Conservation (phyloP, 768 basidiomycete genomes). For the Hypholoma fasciculare region DNA sequence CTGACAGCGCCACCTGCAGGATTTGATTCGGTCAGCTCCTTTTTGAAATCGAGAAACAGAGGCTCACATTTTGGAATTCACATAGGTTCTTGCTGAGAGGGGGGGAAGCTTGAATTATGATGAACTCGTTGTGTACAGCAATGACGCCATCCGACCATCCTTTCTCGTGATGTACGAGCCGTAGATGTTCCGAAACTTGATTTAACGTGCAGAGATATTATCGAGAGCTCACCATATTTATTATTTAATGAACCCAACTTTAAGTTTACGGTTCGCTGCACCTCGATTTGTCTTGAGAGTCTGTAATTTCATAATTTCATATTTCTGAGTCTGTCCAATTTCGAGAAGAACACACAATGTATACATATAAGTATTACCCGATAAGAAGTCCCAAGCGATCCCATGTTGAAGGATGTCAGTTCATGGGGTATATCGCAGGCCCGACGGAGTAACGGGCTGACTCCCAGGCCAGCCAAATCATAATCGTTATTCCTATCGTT, state of each 20-base stretch:
- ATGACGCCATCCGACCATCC: constrained; percentile 72
- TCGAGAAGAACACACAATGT: neutral
- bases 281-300: neutral
- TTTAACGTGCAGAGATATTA: neutral
- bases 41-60: constrained; percentile 11
- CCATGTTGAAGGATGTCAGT: neutral
- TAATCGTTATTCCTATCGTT: constrained; percentile 45
- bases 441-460: constrained; percentile 35
- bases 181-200: constrained; percentile 16
- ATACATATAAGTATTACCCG: neutral
- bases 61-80: neutral
- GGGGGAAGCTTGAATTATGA: constrained; percentile 71
- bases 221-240: neutral
- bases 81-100: constrained; percentile 65
- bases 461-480: constrained; percentile 55
- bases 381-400: neutral
- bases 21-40: constrained; percentile 58
- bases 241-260: neutral
- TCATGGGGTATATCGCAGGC: constrained; percentile 12
- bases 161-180: constrained; percentile 71
- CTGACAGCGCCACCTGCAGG: constrained; percentile 61
- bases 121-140: constrained; percentile 67
- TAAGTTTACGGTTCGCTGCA: neutral
- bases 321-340: neutral
- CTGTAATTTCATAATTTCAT: neutral